phyloP scores from a whole-genome alignment of 352 stramenopile genomes.

The Phytophthora melonis region DNA sequence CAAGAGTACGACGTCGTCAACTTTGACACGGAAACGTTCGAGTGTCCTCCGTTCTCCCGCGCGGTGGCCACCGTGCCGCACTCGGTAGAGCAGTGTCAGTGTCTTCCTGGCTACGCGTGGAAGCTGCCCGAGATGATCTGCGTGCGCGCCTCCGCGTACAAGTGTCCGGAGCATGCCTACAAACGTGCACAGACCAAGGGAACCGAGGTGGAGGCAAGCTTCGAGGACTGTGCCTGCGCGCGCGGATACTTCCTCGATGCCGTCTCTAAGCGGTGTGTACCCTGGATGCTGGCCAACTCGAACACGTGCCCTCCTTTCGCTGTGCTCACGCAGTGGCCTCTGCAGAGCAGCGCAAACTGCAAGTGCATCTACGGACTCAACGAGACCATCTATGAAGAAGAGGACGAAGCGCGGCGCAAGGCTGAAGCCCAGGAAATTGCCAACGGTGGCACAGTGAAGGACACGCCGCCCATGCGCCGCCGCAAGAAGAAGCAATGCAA shows the following conservation, averaged over 20 bases:
- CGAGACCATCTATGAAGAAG: constrained; percentile 24
- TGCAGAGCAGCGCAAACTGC: constrained; percentile 81
- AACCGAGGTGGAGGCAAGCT: constrained; percentile 50
- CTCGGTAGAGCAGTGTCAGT: constrained; percentile 81
- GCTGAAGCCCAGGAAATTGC: constrained; percentile 24
- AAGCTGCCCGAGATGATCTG: constrained; percentile 78
- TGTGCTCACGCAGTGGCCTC: constrained; percentile 75
- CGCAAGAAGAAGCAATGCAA: constrained; percentile 56
- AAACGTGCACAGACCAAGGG: constrained; percentile 17
- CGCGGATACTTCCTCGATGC: constrained; percentile 79
- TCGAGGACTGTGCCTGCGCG: constrained; percentile 77
- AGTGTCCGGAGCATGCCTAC: constrained; percentile 71
- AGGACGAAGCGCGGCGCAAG: constrained; percentile 25
- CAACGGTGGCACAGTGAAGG: constrained; percentile 15
- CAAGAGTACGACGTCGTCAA: constrained; percentile 35
- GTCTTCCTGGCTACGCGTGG: constrained; percentile 78
- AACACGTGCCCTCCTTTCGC: constrained; percentile 70
- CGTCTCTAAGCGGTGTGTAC: constrained; percentile 52
- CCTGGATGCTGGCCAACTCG: constrained; percentile 74
- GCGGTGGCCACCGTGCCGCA: constrained; percentile 62
- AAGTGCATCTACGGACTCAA: constrained; percentile 75
- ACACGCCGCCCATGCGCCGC: constrained; percentile 21
- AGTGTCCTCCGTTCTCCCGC: constrained; percentile 69
- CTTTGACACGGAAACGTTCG: constrained; percentile 38
- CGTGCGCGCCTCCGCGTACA: constrained; percentile 62